Conservation (phyloP, 2,329 filamentous ascomycete genomes). For the Exophiala sp. region DNA sequence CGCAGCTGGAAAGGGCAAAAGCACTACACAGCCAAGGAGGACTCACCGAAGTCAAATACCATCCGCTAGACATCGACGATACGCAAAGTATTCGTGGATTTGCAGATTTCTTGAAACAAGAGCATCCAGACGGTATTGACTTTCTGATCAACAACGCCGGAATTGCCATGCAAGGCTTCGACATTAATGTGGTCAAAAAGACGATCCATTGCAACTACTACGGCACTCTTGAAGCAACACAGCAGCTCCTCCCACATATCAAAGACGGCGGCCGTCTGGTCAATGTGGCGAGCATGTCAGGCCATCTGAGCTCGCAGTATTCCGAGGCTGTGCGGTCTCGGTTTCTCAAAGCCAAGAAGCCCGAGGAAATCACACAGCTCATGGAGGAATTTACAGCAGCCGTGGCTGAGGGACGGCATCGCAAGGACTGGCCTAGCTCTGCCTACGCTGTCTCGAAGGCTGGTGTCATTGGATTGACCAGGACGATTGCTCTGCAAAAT, state of each 20-base stretch:
- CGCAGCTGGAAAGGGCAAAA: constrained; percentile 43
- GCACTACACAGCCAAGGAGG: constrained; percentile 42
- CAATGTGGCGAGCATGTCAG: constrained; percentile 45
- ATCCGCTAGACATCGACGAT: constrained; percentile 46
- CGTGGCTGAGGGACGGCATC: constrained; percentile 44
- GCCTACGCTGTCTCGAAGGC: constrained; percentile 48
- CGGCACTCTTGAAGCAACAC: constrained; percentile 44
- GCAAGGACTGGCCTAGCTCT: constrained; percentile 44
- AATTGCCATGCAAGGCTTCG: constrained; percentile 44
- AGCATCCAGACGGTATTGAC: constrained; percentile 47
- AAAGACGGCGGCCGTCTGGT: constrained; percentile 43
- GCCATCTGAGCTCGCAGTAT: constrained; percentile 43
- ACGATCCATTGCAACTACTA: constrained; percentile 51
- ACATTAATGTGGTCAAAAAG: constrained; percentile 43
- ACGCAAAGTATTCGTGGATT: constrained; percentile 42
- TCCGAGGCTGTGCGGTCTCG: constrained; percentile 39
- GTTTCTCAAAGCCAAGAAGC: constrained; percentile 40
- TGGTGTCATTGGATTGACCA: constrained; percentile 41
- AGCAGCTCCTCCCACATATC: constrained; percentile 44
- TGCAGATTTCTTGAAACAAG: constrained; percentile 37
- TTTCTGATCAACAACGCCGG: constrained; percentile 52
- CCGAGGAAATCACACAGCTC: constrained; percentile 42
- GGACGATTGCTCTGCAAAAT: constrained; percentile 35
- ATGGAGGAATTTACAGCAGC: constrained; percentile 47
- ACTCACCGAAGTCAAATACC: constrained; percentile 44